Conservation (phyloP, 2,329 filamentous ascomycete genomes). For the Nothopassalora personata region DNA sequence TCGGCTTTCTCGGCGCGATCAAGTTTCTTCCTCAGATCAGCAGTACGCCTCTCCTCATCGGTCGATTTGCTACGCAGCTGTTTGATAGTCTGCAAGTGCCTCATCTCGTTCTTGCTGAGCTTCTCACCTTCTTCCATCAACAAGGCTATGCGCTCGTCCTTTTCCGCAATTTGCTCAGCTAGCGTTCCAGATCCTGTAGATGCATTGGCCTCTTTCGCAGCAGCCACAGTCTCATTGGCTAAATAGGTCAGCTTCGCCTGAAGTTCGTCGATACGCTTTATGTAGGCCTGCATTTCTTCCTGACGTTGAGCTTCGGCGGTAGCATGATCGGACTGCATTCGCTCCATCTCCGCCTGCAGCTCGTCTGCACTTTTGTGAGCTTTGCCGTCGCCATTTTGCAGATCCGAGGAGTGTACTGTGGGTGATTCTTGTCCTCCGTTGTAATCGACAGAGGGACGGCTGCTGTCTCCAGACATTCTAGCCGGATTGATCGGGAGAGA, state of each 20-base stretch:
- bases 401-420: slow-evolving; percentile 18
- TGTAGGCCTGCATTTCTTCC: slow-evolving; percentile 75
- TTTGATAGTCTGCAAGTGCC: slow-evolving; percentile 76
- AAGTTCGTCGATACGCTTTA: slow-evolving; percentile 86
- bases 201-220: slow-evolving; percentile 64
- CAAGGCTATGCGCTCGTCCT: slow-evolving; percentile 82
- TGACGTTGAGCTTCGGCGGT: slow-evolving; percentile 57
- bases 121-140: slow-evolving; percentile 90
- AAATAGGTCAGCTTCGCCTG: slow-evolving; percentile 89
- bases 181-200: slow-evolving; percentile 58
- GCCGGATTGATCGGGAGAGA: slow-evolving; percentile 33
- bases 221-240: slow-evolving; percentile 69
- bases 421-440: slow-evolving; percentile 4
- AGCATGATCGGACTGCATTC: slow-evolving; percentile 48
- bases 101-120: slow-evolving; percentile 78
- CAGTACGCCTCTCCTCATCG: slow-evolving; percentile 49
- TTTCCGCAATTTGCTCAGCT: slow-evolving; percentile 79
- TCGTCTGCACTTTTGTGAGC: slow-evolving; percentile 30
- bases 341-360: slow-evolving; percentile 43
- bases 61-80: slow-evolving; percentile 57
- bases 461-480: slow-evolving; percentile 27
- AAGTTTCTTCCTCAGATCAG: slow-evolving; percentile 54
- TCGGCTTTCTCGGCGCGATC: slow-evolving; percentile 61
- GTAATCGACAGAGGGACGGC: slow-evolving; percentile 22
- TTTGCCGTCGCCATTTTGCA: slow-evolving; percentile 17